Evolutionary conservation across 371 early-diverging fungal genomes (phyloP).

Genomic region (Apophysomyces variabilis): DNA sequence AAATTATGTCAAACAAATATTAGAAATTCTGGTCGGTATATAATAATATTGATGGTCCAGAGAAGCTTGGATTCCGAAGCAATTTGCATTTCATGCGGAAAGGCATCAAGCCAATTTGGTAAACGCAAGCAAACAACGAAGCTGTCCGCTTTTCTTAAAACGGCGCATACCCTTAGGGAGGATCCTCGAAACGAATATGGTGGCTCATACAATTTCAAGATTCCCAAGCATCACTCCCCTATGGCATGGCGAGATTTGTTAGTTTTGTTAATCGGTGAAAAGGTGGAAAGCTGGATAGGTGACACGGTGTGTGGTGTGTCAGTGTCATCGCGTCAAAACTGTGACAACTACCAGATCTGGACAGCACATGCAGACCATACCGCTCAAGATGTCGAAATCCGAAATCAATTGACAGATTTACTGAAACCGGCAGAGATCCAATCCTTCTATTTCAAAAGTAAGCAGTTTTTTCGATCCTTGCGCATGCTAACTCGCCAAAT

Average conservation of each 20-base stretch:
- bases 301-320: conserved; percentile 69
- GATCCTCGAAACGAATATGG: conserved; percentile 79
- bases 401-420: conserved; percentile 44
- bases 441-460: conserved; percentile 69
- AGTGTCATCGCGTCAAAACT: conserved; percentile 61
- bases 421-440: conserved; percentile 56
- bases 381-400: conserved; percentile 36
- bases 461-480: conserved; percentile 4
- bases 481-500: neutral
- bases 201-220: conserved; percentile 74
- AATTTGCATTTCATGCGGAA: conserved; percentile 71
- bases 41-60: conserved; percentile 59
- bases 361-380: conserved; percentile 48
- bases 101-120: conserved; percentile 78
- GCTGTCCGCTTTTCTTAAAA: neutral
- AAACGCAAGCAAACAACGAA: conserved; percentile 2
- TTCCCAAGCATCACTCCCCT: conserved; percentile 57
- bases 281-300: conserved; percentile 59
- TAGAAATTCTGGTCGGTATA: conserved; percentile 62
- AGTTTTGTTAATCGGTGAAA: conserved; percentile 64
- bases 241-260: conserved; percentile 62
- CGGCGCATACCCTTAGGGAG: conserved; percentile 44
- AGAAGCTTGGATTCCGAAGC: conserved; percentile 51
- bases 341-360: conserved; percentile 71
- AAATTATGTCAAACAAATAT: neutral